These are phyloP conservation scores for Starmerella sp. DNA, from an alignment of 805 yeast species.

Conservation along the genomic window DNA sequence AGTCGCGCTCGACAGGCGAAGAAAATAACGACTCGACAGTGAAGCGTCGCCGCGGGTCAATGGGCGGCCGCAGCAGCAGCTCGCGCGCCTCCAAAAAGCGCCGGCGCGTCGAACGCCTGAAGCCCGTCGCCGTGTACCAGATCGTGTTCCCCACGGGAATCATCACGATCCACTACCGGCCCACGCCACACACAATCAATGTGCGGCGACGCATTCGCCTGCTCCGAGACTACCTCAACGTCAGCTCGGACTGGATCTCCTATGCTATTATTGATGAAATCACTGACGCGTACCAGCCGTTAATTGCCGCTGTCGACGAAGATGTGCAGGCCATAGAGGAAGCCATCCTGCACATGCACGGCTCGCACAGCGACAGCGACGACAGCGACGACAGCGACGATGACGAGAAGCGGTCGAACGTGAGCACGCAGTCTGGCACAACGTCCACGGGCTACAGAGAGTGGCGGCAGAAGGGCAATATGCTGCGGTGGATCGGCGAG, in stretches of 20 bases:
- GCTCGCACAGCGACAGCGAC: conserved; percentile 42
- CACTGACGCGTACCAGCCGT: conserved; percentile 94
- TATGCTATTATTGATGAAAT: conserved; percentile 94
- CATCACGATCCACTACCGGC: conserved; percentile 82
- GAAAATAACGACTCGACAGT: background rate
- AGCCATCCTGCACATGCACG: conserved; percentile 76
- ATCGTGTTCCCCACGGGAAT: conserved; percentile 87
- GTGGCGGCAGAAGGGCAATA: conserved; percentile 89
- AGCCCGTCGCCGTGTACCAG: conserved; percentile 85
- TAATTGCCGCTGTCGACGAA: conserved; percentile 86
- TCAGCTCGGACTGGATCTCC: conserved; percentile 92
- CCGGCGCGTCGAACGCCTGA: conserved; percentile 40
- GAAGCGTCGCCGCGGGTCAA: conserved; percentile 11
- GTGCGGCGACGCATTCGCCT: conserved; percentile 88
- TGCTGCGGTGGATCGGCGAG: conserved; percentile 90
- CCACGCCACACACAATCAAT: conserved; percentile 92
- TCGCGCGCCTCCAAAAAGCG: conserved; percentile 26
- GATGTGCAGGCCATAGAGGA: conserved; percentile 95
- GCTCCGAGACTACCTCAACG: conserved; percentile 75
- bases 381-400: conserved; percentile 30
- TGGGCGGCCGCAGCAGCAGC: conserved; percentile 14
- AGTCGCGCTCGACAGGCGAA: background rate
- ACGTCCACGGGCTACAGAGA: conserved; percentile 40
- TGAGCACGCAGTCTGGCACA: conserved; percentile 26
- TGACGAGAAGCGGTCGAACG: conserved; percentile 22